phyloP scores from a whole-genome alignment of 2,329 filamentous ascomycete species.

The Alternaria triticimaculans region DNA sequence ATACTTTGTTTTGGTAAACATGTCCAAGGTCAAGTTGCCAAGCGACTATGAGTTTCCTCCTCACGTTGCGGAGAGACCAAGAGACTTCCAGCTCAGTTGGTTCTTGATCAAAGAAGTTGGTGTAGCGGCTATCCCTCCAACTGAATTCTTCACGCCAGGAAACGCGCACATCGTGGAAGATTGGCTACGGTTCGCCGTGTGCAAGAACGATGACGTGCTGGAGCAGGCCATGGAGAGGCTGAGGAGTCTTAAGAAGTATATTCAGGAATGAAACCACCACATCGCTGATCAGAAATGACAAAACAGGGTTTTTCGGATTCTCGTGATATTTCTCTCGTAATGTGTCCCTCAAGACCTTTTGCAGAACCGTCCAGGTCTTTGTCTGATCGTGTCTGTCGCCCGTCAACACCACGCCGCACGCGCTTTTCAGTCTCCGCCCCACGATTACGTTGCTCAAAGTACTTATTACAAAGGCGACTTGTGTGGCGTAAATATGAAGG shows the following conservation, averaged over 20 bases:
- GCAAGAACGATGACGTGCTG: slow-evolving; percentile 85
- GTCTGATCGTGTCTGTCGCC: neutral
- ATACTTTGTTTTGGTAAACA: slow-evolving; percentile 96
- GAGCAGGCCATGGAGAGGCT: slow-evolving; percentile 59
- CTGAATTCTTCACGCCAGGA: slow-evolving; percentile 89
- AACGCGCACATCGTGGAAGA: slow-evolving; percentile 89
- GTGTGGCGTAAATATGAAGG: neutral
- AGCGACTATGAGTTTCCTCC: slow-evolving; percentile 85
- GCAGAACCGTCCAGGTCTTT: neutral
- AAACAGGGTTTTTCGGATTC: neutral
- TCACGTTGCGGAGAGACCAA: slow-evolving; percentile 82
- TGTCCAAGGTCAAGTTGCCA: slow-evolving; percentile 85
- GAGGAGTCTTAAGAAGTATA: slow-evolving; percentile 59
- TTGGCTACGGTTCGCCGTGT: slow-evolving; percentile 94
- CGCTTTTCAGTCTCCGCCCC: neutral
- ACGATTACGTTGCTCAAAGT: neutral
- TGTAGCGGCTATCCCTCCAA: slow-evolving; percentile 93
- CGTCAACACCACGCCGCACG: neutral
- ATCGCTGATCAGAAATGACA: neutral
- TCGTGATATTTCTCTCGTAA: neutral
- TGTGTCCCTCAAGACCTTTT: neutral
- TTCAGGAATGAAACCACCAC: slow-evolving; percentile 33
- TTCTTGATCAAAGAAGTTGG: slow-evolving; percentile 97
- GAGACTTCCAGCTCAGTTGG: slow-evolving; percentile 95
- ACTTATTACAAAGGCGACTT: neutral